Evolutionary conservation across 2,329 filamentous ascomycete genomes (phyloP).

Genomic region (Geosmithia flava): DNA sequence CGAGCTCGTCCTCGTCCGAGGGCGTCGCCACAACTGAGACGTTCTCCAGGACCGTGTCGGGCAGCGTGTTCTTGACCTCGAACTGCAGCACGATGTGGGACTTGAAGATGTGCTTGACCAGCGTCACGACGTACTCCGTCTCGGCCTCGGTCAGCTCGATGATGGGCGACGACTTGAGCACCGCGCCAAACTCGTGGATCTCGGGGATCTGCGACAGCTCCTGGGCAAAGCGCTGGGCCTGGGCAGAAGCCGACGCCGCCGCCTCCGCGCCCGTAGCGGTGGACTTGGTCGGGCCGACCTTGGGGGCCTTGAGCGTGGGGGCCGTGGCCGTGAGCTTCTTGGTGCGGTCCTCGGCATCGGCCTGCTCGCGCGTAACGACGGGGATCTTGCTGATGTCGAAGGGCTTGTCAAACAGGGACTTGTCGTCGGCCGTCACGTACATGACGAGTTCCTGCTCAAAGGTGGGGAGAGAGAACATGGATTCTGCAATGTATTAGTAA

Average conservation of each 20-base stretch:
- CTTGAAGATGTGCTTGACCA: constrained; percentile 97
- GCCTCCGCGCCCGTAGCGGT: constrained; percentile 59
- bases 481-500: constrained; percentile 43
- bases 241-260: constrained; percentile 62
- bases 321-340: constrained; percentile 94
- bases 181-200: constrained; percentile 74
- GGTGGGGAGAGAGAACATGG: constrained; percentile 85
- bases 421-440: constrained; percentile 90
- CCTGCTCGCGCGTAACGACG: constrained; percentile 89
- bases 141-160: constrained; percentile 93
- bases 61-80: constrained; percentile 93
- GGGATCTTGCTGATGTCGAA: constrained; percentile 91
- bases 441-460: constrained; percentile 96
- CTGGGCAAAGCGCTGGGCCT: constrained; percentile 79
- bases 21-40: constrained; percentile 75
- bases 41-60: constrained; percentile 80
- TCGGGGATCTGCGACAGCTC: constrained; percentile 84
- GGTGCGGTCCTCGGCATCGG: constrained; percentile 86
- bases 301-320: constrained; percentile 87
- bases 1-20: constrained; percentile 67
- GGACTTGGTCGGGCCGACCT: constrained; percentile 63
- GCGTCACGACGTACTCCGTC: constrained; percentile 89
- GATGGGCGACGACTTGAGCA: constrained; percentile 80
- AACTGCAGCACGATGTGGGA: constrained; percentile 93
- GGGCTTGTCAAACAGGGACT: constrained; percentile 67